A percentile compares a stretch with the other conserved stretches of the same genome.
phyloP scores from a whole-genome alignment of 2,329 filamentous ascomycete species.

The Claviceps maximensis region DNA sequence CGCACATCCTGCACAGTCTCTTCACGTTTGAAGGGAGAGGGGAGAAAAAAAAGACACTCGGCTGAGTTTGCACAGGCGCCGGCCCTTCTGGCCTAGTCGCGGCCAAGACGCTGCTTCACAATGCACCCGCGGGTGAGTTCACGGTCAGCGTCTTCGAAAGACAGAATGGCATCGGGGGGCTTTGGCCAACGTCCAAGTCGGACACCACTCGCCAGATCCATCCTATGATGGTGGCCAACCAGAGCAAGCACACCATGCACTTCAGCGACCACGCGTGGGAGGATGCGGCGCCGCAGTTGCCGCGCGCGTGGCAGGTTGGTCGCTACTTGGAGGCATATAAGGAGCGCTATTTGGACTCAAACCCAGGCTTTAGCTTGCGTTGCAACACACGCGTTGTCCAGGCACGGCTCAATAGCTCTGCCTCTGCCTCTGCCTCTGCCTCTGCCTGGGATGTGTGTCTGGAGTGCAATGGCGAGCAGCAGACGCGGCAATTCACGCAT shows the following conservation, averaged over 20 bases:
- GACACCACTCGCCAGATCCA: conserved; percentile 42
- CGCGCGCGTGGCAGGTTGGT: conserved; percentile 65
- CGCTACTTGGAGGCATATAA: conserved; percentile 56
- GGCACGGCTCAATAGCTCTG: conserved; percentile 19
- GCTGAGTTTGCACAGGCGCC: conserved; percentile 35
- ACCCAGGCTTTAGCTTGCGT: conserved; percentile 29
- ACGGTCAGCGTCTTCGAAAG: conserved; percentile 58
- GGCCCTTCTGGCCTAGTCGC: conserved; percentile 56
- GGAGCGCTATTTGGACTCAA: conserved; percentile 37
- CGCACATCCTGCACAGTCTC: not conserved
- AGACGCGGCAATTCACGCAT: conserved; percentile 50
- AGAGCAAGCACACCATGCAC: conserved; percentile 63
- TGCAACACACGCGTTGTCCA: conserved; percentile 34
- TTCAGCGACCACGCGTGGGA: conserved; percentile 64
- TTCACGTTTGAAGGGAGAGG: too few relatives aligned
- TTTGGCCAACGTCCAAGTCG: conserved; percentile 52
- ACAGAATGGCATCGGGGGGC: conserved; percentile 52
- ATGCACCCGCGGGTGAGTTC: conserved; percentile 41
- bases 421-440: conserved; percentile 19
- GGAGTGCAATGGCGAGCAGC: conserved; percentile 21
- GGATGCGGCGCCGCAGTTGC: conserved; percentile 47
- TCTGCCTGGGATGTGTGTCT: conserved; percentile 29
- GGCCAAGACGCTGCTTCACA: conserved; percentile 58
- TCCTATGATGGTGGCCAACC: conserved; percentile 58
- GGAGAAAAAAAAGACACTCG: too few relatives aligned